A percentile compares a stretch with the other conserved stretches of the same genome.
Conservation (phyloP, 371 early-diverging fungal species). For the Mortierella sp. region DNA sequence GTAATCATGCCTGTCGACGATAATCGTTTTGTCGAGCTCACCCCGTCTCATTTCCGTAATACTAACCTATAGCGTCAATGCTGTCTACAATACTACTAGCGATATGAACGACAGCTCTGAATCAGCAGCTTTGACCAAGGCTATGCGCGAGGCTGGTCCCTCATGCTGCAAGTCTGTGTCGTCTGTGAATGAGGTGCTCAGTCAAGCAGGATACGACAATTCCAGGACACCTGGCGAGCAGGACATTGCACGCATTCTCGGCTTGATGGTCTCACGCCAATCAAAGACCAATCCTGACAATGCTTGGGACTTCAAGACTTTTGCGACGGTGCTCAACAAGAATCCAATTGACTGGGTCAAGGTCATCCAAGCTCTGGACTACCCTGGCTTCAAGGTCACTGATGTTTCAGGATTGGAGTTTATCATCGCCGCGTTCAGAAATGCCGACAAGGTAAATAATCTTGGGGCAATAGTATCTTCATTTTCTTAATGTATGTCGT, state of each 20-base stretch:
- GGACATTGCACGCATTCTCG: slow-evolving; percentile 79
- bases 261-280: slow-evolving; percentile 80
- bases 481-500: not conserved
- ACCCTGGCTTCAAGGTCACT: slow-evolving; percentile 75
- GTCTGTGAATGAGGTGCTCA: slow-evolving; percentile 65
- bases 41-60: not conserved
- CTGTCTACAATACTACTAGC: slow-evolving; percentile 17
- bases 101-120: slow-evolving; percentile 54
- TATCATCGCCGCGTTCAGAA: slow-evolving; percentile 75
- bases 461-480: not conserved
- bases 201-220: slow-evolving; percentile 60
- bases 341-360: slow-evolving; percentile 74
- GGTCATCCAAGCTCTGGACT: slow-evolving; percentile 78
- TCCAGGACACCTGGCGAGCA: slow-evolving; percentile 65
- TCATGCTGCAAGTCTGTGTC: slow-evolving; percentile 67
- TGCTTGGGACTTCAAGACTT: slow-evolving; percentile 80
- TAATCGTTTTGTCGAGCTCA: not conserved
- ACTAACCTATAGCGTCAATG: not conserved
- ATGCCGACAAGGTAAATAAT: slow-evolving; percentile 69
- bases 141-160: slow-evolving; percentile 72
- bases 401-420: slow-evolving; percentile 78
- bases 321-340: slow-evolving; percentile 70
- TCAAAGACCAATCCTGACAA: slow-evolving; percentile 68
- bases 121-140: slow-evolving; percentile 55
- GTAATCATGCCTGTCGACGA: not conserved